phyloP scores from a whole-genome alignment of 208 protist species.

The Crithidia bombi region DNA sequence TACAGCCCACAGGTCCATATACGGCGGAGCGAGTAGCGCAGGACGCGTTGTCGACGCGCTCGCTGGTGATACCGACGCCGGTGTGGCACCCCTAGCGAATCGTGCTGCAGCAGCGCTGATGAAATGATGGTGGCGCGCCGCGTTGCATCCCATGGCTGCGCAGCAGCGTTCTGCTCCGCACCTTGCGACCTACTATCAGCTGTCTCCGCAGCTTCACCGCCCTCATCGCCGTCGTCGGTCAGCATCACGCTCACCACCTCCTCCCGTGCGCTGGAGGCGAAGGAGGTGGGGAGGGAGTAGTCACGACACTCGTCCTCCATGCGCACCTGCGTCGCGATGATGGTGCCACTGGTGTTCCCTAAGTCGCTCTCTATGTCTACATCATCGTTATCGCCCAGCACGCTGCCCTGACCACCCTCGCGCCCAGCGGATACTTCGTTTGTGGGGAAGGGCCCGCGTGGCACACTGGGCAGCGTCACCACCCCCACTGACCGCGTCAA shows the following conservation, averaged over 20 bases:
- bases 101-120: conserved; percentile 16
- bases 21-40: conserved; percentile 66
- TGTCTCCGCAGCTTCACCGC: background rate
- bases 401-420: conserved; percentile 7
- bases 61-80: conserved; percentile 25
- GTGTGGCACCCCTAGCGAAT: background rate
- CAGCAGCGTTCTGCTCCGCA: background rate
- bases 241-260: conserved; percentile 38
- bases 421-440: background rate
- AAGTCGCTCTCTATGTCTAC: conserved; percentile 3
- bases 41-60: conserved; percentile 48
- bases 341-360: background rate
- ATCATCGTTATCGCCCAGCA: conserved; percentile 33
- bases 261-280: conserved; percentile 31
- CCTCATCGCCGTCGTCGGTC: conserved; percentile 28
- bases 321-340: conserved; percentile 6
- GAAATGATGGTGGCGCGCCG: conserved; percentile 13
- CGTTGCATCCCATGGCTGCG: conserved; percentile 5
- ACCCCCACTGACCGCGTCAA: background rate
- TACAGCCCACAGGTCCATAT: conserved; percentile 72
- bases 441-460: background rate
- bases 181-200: background rate
- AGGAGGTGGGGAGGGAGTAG: conserved; percentile 36
- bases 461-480: conserved; percentile 5
- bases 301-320: conserved; percentile 36